phyloP scores from a whole-genome alignment of 371 early-diverging fungal species.

The Haplosporangium sp. region DNA sequence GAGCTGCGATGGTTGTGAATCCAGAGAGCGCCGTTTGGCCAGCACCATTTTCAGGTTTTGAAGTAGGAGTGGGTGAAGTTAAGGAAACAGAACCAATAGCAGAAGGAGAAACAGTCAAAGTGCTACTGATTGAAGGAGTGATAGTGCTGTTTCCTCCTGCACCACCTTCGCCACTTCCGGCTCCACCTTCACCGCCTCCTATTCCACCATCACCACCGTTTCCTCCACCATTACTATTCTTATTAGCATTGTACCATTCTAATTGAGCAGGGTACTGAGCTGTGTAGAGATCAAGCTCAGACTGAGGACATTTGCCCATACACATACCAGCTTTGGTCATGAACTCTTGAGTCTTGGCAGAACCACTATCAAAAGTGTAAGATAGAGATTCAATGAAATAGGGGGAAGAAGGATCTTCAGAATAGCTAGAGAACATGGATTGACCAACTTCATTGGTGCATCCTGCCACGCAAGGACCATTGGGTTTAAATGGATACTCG shows the following conservation, averaged over 20 bases:
- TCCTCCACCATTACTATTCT: background rate
- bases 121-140: no score
- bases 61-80: no score
- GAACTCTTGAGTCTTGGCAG: constrained; percentile 46
- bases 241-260: constrained; percentile 41
- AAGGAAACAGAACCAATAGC: no score
- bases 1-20: no score
- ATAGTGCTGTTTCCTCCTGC: no score
- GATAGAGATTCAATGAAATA: constrained; percentile 53
- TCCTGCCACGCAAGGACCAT: constrained; percentile 23
- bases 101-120: no score
- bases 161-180: no score
- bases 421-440: constrained; percentile 35
- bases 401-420: constrained; percentile 49
- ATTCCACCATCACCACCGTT: no score
- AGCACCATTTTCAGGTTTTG: no score
- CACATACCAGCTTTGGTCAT: constrained; percentile 59
- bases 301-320: constrained; percentile 36
- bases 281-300: constrained; percentile 44
- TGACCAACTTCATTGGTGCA: constrained; percentile 51
- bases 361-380: constrained; percentile 44
- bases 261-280: constrained; percentile 21
- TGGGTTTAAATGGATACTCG: constrained; percentile 26
- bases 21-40: no score
- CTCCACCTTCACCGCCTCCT: no score